phyloP scores from a whole-genome alignment of 805 yeast species.

The Osmozyma mogii region DNA sequence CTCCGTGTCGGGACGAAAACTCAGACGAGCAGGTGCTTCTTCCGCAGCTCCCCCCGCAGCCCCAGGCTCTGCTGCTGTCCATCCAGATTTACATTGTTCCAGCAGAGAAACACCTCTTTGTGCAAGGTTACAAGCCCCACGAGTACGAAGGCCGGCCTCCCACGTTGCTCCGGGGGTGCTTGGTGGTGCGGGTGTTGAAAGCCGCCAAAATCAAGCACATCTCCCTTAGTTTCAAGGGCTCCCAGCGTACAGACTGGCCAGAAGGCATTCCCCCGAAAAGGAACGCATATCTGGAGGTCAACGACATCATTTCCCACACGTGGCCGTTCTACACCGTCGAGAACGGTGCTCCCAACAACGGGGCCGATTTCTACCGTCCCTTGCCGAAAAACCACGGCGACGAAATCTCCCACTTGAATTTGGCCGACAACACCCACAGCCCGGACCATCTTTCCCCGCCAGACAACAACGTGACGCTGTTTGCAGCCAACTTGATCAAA shows the following conservation, averaged over 20 bases:
- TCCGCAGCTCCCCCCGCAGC: slow-evolving; percentile 48
- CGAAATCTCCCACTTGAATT: slow-evolving; percentile 30
- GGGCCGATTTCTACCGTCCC: slow-evolving; percentile 39
- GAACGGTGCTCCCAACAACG: slow-evolving; percentile 25
- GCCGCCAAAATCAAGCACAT: slow-evolving; percentile 65
- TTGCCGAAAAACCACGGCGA: background rate
- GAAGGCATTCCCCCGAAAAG: slow-evolving; percentile 95
- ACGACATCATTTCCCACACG: slow-evolving; percentile 64
- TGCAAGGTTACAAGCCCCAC: slow-evolving; percentile 69
- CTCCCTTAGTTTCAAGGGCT: slow-evolving; percentile 55
- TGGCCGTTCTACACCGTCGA: slow-evolving; percentile 75
- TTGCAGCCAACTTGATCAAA: slow-evolving; percentile 18
- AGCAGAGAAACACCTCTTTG: slow-evolving; percentile 72
- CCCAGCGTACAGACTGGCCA: slow-evolving; percentile 87
- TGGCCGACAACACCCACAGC: slow-evolving; percentile 18
- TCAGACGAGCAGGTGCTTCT: slow-evolving; percentile 12
- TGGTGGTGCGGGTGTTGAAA: slow-evolving; percentile 61
- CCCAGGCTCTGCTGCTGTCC: slow-evolving; percentile 53
- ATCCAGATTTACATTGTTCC: slow-evolving; percentile 65
- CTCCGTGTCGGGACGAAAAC: too few species aligned
- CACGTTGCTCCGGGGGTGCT: slow-evolving; percentile 71
- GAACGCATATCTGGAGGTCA: slow-evolving; percentile 54
- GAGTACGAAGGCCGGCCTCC: slow-evolving; percentile 68
- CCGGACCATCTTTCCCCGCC: slow-evolving; percentile 16
- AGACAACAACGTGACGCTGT: slow-evolving; percentile 5